Conservation (phyloP, 768 basidiomycete genomes). For the Antrodiella citrinella region DNA sequence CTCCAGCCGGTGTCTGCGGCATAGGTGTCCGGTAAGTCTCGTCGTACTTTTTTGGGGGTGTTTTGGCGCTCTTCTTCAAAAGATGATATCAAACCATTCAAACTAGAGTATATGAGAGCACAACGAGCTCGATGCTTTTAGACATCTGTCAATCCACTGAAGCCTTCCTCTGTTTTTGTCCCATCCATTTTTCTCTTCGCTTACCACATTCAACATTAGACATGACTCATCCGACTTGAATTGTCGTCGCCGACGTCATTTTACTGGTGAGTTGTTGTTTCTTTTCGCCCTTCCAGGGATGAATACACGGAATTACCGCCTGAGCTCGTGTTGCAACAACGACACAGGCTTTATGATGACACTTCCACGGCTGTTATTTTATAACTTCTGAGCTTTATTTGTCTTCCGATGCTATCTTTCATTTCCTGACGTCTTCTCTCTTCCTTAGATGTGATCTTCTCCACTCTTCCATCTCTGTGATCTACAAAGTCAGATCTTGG, state of each 20-base stretch:
- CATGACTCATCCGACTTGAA: background rate
- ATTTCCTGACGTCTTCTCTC: background rate
- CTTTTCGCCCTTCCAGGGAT: slow-evolving; percentile 36
- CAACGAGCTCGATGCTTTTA: slow-evolving; percentile 59
- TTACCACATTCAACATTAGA: too few species aligned
- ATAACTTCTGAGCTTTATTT: slow-evolving; percentile 40
- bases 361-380: slow-evolving; percentile 78
- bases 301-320: slow-evolving; percentile 82
- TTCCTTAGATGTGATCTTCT: too few species aligned
- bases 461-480: too few species aligned
- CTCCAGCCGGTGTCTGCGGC: too few species aligned
- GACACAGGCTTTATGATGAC: slow-evolving; percentile 52
- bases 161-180: slow-evolving; percentile 6
- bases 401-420: background rate
- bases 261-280: slow-evolving; percentile 27
- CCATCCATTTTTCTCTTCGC: too few species aligned
- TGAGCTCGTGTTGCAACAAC: slow-evolving; percentile 40
- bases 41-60: too few species aligned
- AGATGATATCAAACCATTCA: slow-evolving; percentile 69
- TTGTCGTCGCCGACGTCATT: background rate
- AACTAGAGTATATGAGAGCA: slow-evolving; percentile 92
- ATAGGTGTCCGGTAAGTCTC: too few species aligned
- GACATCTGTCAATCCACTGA: slow-evolving; percentile 64
- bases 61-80: slow-evolving; percentile 10
- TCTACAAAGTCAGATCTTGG: too few species aligned